Base-by-base conservation (phyloP, 192 early-diverging fungal genomes). In the Umbelopsis ramanniana region DNA sequence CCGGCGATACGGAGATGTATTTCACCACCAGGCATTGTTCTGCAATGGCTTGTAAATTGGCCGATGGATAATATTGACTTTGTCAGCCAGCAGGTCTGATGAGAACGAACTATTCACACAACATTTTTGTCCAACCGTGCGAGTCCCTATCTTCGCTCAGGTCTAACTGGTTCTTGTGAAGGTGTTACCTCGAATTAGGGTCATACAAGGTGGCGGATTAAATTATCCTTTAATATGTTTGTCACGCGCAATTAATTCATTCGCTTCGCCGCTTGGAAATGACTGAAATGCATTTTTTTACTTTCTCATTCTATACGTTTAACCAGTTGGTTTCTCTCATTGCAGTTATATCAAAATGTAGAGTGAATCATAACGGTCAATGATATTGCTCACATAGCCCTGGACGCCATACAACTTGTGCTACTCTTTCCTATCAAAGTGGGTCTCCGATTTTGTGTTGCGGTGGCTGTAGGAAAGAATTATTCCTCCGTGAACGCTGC, bases 101-200 rank as follows among this genome's bases (percentile, higher is more conserved):
- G 29, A 29, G 29, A 29, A 29, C 35, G 57, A 37, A 33, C 57
- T 2, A 63, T 33, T 63, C 57, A 26, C 57, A 63, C 57, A 63
- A 12, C 14, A 19, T 6, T 26, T 37, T 50, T 63, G 57, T 63
- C 57, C 33, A 63, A 63, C 57, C 57, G 12, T 37, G 7, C 26
- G 4, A 14, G 57, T 63, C 26, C 57, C 57, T 63, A 63, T 63
- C 57, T 63, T 5, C 33, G 15, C 0, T 11, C 35, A 63, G 5
- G 26, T 55, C 33, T 63, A n/a, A 35, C 26, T 63, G 33, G 33
- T 63, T 35, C 57, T 35, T 63, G 57, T 29, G 57, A 63, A 63
- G 26, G 57, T 63, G 57, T 63, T 63, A 63, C 57, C 11, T 37
- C 35, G 33, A 14, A 37, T 37, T 14, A 15, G 35, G 12, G 57